Evolutionary conservation across 169 alveolate species (phyloP).

Genomic region (Cryptosporidium parvum): DNA sequence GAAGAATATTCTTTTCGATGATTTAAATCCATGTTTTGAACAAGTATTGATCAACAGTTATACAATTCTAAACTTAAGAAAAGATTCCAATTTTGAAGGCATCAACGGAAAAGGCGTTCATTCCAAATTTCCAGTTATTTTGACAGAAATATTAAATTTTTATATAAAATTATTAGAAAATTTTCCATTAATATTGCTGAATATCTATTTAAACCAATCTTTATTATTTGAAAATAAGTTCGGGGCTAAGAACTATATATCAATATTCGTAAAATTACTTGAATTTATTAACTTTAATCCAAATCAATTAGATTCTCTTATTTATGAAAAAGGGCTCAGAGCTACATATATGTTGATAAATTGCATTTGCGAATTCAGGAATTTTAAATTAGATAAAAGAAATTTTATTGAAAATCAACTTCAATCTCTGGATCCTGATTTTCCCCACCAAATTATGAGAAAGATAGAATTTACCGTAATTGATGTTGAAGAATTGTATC

Average conservation of each 20-base stretch:
- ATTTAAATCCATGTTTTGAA: slow-evolving; percentile 1
- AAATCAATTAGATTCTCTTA: background rate
- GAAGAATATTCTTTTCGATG: background rate
- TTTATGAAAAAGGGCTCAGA: slow-evolving; percentile 13
- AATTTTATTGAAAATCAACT: background rate
- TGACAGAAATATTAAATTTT: slow-evolving; percentile 8
- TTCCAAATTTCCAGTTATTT: background rate
- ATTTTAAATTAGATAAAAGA: background rate
- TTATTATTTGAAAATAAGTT: background rate
- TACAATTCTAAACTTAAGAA: background rate
- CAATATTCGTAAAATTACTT: background rate
- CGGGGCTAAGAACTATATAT: background rate
- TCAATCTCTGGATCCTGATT: background rate
- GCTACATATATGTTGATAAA: background rate
- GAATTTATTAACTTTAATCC: background rate
- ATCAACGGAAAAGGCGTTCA: background rate
- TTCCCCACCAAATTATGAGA: background rate
- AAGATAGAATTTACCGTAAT: background rate
- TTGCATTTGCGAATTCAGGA: background rate
- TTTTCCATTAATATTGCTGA: background rate
- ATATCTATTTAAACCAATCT: background rate
- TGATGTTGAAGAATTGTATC: background rate
- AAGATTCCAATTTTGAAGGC: background rate
- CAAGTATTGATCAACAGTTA: background rate
- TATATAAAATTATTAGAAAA: background rate